Conservation (phyloP, 805 yeast genomes). For the Metschnikowia orientalis region DNA sequence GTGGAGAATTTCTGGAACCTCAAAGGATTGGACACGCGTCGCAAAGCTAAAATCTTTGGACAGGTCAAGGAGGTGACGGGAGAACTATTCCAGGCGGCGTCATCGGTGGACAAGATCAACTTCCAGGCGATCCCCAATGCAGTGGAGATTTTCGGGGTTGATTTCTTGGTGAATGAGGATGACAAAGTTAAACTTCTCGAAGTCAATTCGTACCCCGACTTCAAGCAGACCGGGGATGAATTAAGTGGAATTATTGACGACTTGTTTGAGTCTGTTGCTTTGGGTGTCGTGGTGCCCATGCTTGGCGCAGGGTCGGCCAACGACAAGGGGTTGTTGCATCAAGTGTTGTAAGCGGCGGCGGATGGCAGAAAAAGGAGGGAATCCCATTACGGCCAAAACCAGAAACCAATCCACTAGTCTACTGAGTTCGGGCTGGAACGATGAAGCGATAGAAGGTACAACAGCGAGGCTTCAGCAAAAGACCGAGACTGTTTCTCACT, state of each 20-base stretch:
- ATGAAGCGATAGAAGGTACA: no score
- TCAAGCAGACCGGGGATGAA: conserved; percentile 87
- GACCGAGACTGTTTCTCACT: no score
- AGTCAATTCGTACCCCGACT: conserved; percentile 93
- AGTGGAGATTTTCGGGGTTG: conserved; percentile 84
- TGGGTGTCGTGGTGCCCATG: conserved; percentile 34
- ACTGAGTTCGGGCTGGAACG: no score
- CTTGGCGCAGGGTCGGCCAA: conserved; percentile 1
- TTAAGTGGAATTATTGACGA: conserved; percentile 62
- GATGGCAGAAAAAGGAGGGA: no score
- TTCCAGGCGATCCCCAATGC: conserved; percentile 80
- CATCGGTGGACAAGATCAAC: conserved; percentile 73
- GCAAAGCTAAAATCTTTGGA: conserved; percentile 33
- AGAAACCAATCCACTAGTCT: no score
- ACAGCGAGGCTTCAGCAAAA: no score
- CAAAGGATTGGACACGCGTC: conserved; percentile 36
- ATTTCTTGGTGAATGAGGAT: conserved; percentile 66
- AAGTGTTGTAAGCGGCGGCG: background rate
- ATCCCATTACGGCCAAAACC: no score
- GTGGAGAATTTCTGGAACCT: conserved; percentile 68
- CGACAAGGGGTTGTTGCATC: conserved; percentile 2
- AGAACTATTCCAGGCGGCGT: conserved; percentile 79
- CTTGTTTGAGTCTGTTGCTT: conserved; percentile 56
- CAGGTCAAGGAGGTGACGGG: conserved; percentile 59
- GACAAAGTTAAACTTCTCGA: conserved; percentile 63